Conservation (phyloP, 352 stramenopile genomes). For the Phytopythium sindhum region DNA sequence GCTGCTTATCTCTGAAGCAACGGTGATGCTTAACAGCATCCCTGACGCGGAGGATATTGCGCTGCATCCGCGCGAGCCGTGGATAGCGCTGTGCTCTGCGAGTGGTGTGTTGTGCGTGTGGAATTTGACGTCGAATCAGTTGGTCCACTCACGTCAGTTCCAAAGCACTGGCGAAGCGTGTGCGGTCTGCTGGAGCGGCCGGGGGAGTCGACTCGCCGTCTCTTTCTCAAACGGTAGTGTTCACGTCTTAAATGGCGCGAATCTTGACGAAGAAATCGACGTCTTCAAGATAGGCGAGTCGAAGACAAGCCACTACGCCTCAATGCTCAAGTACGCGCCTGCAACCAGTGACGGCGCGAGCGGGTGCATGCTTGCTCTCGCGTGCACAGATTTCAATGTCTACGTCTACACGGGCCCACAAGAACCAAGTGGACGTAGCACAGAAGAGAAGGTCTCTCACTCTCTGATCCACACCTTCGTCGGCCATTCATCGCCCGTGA, state of each 20-base stretch:
- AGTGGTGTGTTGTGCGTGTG: conserved; percentile 35
- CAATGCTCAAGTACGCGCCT: conserved; percentile 45
- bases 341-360: conserved; percentile 7
- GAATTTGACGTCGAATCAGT: conserved; percentile 34
- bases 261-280: conserved; percentile 12
- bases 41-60: conserved; percentile 25
- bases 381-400: conserved; percentile 68
- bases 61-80: conserved; percentile 33
- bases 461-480: conserved; percentile 54
- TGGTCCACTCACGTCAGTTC: conserved; percentile 18
- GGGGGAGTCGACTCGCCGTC: conserved; percentile 31
- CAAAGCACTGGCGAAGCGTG: conserved; percentile 10
- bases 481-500: conserved; percentile 59
- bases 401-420: conserved; percentile 54
- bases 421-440: not conserved
- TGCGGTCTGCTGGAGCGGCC: conserved; percentile 41
- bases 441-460: conserved; percentile 13
- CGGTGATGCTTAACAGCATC: conserved; percentile 22
- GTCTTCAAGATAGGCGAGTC: conserved; percentile 20
- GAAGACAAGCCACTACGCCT: conserved; percentile 5
- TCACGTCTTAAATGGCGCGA: conserved; percentile 31
- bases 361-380: conserved; percentile 34
- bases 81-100: conserved; percentile 35
- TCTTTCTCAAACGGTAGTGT: conserved; percentile 40
- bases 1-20: not conserved